phyloP scores from a whole-genome alignment of 2,329 filamentous ascomycete species.

The Aureobasidium musti region DNA sequence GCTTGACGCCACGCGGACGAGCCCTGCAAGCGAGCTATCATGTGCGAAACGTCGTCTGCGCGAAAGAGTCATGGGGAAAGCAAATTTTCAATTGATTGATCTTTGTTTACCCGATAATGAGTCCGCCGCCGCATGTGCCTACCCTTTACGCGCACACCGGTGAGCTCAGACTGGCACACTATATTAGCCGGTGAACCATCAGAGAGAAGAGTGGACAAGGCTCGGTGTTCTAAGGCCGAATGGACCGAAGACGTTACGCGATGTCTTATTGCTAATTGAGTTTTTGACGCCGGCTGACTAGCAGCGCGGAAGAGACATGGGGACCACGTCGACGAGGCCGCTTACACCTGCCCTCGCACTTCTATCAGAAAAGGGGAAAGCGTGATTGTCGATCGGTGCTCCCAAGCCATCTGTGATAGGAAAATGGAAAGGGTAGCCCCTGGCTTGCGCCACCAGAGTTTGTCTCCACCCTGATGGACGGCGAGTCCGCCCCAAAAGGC shows the following conservation, averaged over 20 bases:
- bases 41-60: not conserved
- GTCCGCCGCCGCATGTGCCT: not conserved
- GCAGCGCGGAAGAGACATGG: slow-evolving; percentile 9
- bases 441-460: slow-evolving; percentile 18
- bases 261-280: slow-evolving; percentile 17
- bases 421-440: slow-evolving; percentile 20
- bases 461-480: slow-evolving; percentile 8
- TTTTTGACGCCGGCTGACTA: not conserved
- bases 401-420: slow-evolving; percentile 12
- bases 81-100: not conserved
- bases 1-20: not conserved
- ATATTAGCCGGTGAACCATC: slow-evolving; percentile 25
- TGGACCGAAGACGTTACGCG: not conserved
- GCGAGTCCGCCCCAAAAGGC: not conserved
- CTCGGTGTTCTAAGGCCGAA: slow-evolving; percentile 1
- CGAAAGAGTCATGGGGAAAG: slow-evolving; percentile 8
- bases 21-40: not conserved
- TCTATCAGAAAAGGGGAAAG: slow-evolving; percentile 22
- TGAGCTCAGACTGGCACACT: slow-evolving; percentile 12
- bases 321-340: not conserved
- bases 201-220: not conserved
- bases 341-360: slow-evolving; percentile 24
- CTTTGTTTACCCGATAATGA: slow-evolving; percentile 19
- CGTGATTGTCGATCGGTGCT: not conserved
- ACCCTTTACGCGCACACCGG: slow-evolving; percentile 8